phyloP scores from a whole-genome alignment of 306 rosid species.

The Quercus berberidifolia region DNA sequence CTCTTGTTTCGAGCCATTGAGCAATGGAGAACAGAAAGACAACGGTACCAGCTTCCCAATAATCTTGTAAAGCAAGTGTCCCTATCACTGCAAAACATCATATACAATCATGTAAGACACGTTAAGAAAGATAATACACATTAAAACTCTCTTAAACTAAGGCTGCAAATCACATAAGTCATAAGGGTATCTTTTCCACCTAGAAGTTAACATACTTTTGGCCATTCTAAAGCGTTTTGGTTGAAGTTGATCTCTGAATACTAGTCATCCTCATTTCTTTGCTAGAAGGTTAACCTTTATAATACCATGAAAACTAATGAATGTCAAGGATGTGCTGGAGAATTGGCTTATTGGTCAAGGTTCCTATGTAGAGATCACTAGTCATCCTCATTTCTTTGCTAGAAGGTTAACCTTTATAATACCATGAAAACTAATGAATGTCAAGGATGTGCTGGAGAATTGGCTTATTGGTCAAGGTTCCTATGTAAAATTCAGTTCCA shows the following conservation, averaged over 20 bases:
- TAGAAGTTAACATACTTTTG: not conserved
- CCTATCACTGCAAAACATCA: slow-evolving; percentile 55
- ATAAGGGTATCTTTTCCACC: not conserved
- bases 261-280: not conserved
- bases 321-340: not conserved
- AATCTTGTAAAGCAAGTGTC: slow-evolving; percentile 64
- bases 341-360: not conserved
- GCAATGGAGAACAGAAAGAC: slow-evolving; percentile 89
- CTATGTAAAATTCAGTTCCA: not conserved
- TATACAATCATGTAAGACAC: not conserved
- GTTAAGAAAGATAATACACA: not conserved
- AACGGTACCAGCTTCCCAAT: slow-evolving; percentile 86
- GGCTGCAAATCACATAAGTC: not conserved
- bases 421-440: no score
- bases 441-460: not conserved
- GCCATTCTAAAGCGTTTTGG: not conserved
- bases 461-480: not conserved
- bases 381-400: not conserved
- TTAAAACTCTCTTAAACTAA: not conserved
- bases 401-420: no score
- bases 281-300: no score
- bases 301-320: no score
- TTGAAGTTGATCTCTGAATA: not conserved
- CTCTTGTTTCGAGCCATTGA: slow-evolving; percentile 84
- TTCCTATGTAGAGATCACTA: no score